Conservation (phyloP, 805 yeast species). For the Barnettozyma californica region DNA sequence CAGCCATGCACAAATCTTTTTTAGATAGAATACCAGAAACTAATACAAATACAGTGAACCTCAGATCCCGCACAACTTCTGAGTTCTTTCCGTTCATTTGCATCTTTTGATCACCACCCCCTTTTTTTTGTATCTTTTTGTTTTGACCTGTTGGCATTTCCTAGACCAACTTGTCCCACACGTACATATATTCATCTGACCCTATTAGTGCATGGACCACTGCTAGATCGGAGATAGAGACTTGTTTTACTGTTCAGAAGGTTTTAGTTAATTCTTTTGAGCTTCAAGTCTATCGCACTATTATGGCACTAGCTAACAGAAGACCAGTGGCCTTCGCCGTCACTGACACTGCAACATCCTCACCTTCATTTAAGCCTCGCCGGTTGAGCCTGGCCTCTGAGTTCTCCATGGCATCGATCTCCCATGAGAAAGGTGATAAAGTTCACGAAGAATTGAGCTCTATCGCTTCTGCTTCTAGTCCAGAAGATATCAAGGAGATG, state of each 20-base stretch:
- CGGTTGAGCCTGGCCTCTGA: slow-evolving; percentile 24
- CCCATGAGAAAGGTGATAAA: slow-evolving; percentile 2
- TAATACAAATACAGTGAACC: neutral
- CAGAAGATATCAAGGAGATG: slow-evolving; percentile 18
- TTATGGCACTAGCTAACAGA: slow-evolving; percentile 63
- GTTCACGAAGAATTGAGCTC: slow-evolving; percentile 4
- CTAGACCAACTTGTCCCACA: neutral
- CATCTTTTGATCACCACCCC: neutral
- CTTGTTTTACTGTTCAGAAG: slow-evolving; percentile 15
- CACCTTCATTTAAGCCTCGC: slow-evolving; percentile 27
- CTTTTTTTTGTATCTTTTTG: neutral
- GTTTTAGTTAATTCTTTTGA: slow-evolving; percentile 25
- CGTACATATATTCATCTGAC: neutral
- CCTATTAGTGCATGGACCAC: slow-evolving; percentile 1
- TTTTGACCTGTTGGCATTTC: neutral
- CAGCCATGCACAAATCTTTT: neutral
- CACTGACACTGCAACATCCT: slow-evolving; percentile 24
- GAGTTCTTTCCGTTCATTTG: neutral
- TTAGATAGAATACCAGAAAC: neutral
- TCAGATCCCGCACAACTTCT: neutral
- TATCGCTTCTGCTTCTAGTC: neutral
- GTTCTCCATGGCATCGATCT: slow-evolving; percentile 2
- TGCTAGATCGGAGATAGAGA: neutral
- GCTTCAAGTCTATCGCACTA: slow-evolving; percentile 2
- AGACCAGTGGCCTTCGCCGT: slow-evolving; percentile 54